phyloP scores from a whole-genome alignment of 2,329 filamentous ascomycete species.

The Tolypocladium nubicola region DNA sequence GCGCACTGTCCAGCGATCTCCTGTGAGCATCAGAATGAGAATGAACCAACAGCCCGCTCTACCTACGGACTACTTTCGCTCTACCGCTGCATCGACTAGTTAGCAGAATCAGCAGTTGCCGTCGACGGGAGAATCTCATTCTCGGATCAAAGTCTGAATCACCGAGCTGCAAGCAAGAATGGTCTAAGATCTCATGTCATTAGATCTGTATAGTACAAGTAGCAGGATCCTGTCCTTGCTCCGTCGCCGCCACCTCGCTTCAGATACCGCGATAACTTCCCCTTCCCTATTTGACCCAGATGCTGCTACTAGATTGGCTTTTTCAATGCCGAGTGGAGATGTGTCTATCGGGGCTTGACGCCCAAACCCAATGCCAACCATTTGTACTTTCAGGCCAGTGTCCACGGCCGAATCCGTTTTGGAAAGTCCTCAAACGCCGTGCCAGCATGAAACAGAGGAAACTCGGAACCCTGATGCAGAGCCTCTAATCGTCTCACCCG shows the following conservation, averaged over 20 bases:
- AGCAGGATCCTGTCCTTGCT: conserved; percentile 16
- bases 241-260: conserved; percentile 8
- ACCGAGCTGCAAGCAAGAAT: not conserved
- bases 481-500: conserved; percentile 7
- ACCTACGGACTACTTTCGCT: not conserved
- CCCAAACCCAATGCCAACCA: conserved; percentile 9
- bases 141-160: not conserved
- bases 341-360: conserved; percentile 28
- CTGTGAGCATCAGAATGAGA: not conserved
- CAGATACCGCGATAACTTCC: conserved; percentile 3
- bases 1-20: not conserved
- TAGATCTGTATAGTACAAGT: conserved; percentile 15
- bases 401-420: conserved; percentile 12
- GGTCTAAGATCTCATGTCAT: not conserved
- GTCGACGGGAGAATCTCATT: not conserved
- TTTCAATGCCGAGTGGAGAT: conserved; percentile 38
- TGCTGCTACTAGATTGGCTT: conserved; percentile 17
- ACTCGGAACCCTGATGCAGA: not conserved
- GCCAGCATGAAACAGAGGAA: conserved; percentile 4
- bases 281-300: conserved; percentile 8
- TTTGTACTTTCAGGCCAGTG: conserved; percentile 1
- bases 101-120: not conserved
- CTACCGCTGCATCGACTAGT: not conserved
- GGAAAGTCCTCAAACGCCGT: conserved; percentile 15
- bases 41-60: not conserved